Base-by-base conservation (phyloP, 2,329 filamentous ascomycete species). In the Pseudocercospora crystallina region DNA sequence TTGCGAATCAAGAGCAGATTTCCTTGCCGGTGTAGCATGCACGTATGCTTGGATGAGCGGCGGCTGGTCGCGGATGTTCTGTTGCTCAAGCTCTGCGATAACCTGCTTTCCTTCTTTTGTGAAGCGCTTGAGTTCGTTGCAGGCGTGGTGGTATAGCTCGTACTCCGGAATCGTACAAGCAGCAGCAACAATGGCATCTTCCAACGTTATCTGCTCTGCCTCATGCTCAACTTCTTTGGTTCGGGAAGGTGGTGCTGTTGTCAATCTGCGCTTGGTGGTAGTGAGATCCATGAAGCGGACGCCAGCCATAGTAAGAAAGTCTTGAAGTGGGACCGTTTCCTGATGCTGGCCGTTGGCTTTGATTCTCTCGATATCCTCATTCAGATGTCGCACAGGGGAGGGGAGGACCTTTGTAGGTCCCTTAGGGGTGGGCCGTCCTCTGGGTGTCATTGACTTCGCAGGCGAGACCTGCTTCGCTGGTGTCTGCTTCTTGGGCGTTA, bases 241-340 rank as follows among this genome's bases (percentile, higher is more conserved):
- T 51, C 65, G 67, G 9, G 63, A 66, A 63, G 46, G 75, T 68
- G 61, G 73, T 2, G 82, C 86, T 39, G 86, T 84, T 0, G 92
- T 97, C 62, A 95, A 87, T 48, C 94, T 82, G 59, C 92, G 80
- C 69, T 97, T 97, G 1, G 91, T 96, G 0, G 92, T 96, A n/a
- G 87, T 96, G 43, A 99, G 78, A 67, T 99, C 94, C 88, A 99
- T 96, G 73, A 99, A 99, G 47, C 91, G 89, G 63, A 99, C 96
- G 52, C 89, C 95, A 2, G 92, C 96, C 83, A 96, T 85, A 56
- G 95, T 89, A 38, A 99, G 75, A 71, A 99, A 99, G 46, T 96
- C 88, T 61, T 96, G 90, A 2, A 99, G 77, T 39, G 91, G 87
- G 1, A 70, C 62, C 17, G 69, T 67, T 42, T 69, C 60, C 32